These are phyloP conservation scores for Globisporangium sylvaticum DNA, from an alignment of 352 stramenopile species.

Conservation along the genomic window DNA sequence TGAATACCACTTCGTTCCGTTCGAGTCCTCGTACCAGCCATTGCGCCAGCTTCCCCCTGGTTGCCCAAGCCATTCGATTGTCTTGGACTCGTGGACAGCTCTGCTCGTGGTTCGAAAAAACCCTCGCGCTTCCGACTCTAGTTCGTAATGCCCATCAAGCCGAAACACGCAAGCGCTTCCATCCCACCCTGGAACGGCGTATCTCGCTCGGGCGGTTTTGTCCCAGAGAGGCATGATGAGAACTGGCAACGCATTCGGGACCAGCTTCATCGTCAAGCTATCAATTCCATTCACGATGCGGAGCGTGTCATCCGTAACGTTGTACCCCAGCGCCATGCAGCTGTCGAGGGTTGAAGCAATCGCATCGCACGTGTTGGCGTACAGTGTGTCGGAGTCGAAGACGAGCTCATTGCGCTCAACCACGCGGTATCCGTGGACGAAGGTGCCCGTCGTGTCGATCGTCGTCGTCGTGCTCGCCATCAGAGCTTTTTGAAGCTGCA, in stretches of 20 bases:
- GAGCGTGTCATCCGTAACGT: conserved; percentile 23
- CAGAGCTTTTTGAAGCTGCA: conserved; percentile 10
- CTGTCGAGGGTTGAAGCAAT: conserved; percentile 25
- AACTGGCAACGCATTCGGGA: conserved; percentile 25
- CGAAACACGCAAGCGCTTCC: conserved; percentile 29
- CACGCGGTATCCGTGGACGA: conserved; percentile 15
- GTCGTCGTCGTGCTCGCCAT: neutral
- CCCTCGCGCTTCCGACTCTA: conserved; percentile 1
- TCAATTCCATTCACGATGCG: conserved; percentile 24
- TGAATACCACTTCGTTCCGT: conserved; percentile 22
- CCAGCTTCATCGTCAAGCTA: conserved; percentile 3
- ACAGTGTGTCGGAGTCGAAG: neutral
- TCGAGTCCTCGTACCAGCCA: conserved; percentile 26
- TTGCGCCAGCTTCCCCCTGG: conserved; percentile 22
- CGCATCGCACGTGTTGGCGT: conserved; percentile 16
- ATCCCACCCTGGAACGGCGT: conserved; percentile 21
- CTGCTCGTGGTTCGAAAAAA: conserved; percentile 16
- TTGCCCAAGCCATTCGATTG: conserved; percentile 9
- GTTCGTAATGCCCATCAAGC: conserved; percentile 19
- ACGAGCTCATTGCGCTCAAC: conserved; percentile 9
- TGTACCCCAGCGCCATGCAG: conserved; percentile 23
- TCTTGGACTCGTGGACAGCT: conserved; percentile 14
- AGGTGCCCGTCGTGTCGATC: conserved; percentile 12
- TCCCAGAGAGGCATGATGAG: conserved; percentile 28
- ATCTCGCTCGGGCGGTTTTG: conserved; percentile 12